Evolutionary conservation across 2,329 filamentous ascomycete genomes (phyloP), one percentile per base, ranked within the genome.

Genomic region (Aureobasidium namibiae): DNA sequence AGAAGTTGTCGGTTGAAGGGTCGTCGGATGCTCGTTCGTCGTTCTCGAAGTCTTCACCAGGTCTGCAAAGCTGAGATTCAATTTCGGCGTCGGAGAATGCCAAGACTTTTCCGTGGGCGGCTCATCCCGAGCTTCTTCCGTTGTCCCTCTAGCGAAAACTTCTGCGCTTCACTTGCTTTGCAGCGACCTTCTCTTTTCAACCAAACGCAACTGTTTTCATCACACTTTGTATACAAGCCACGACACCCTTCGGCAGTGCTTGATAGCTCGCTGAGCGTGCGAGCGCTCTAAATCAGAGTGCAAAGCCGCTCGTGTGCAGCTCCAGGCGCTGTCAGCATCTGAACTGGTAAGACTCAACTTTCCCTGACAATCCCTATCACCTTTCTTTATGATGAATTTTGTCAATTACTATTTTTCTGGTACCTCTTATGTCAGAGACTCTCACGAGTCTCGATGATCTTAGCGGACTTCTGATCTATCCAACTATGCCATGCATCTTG

Each of bases 341-440:
- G 7, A 45, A 29, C 18, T 57, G 57, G 57, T 60, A 54, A 39
- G 63, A 63, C 48, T 49, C 58, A 46, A 62, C 63, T 52, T 52
- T 57, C 50, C 61, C 65, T 60, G 60, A 63, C 61, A 64, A 49
- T 59, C 48, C 62, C 65, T 60, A 60, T 63, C 61, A 61, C 64
- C 23, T 67, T 72, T 9, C 18, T 68, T 69, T 67, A 82, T 90
- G 89, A 92, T 92, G 89, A 92, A 84, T 65, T 63, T 70, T 74
- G 73, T 79, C 80, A 79, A 77, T 42, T 57, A 60, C 39, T 73
- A 75, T 72, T 78, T 69, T 92, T 95, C 89, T 95, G 90, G 90
- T 91, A 95, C 90, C 91, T 95, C 91, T 95, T 94, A 90, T 90
- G 84, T 89, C 87, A 94, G 85, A 80, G 80, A 70, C 69, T 70